These are phyloP conservation scores for Abrus pulchellus DNA, from an alignment of 306 rosid genomes.

Conservation along the genomic window DNA sequence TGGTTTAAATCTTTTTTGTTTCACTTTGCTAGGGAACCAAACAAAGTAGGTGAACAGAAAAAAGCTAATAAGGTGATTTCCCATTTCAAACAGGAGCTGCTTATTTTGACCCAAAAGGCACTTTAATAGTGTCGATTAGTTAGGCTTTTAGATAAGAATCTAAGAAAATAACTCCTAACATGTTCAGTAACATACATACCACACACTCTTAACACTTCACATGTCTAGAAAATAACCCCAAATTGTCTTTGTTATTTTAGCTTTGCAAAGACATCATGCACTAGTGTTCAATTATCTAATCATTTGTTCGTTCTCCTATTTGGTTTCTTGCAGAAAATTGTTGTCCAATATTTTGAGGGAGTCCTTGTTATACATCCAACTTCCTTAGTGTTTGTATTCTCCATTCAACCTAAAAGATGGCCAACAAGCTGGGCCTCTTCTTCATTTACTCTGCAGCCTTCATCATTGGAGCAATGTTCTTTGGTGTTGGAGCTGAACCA, in stretches of 20 bases:
- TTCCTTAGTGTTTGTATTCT: constrained; percentile 15
- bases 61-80: constrained; percentile 41
- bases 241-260: constrained; percentile 31
- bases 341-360: constrained; percentile 38
- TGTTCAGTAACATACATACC: constrained; percentile 8
- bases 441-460: constrained; percentile 43
- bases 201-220: background rate
- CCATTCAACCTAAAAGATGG: constrained; percentile 59
- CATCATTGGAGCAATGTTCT: constrained; percentile 53
- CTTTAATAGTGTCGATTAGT: constrained; percentile 38
- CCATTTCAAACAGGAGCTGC: constrained; percentile 62
- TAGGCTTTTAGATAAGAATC: constrained; percentile 34
- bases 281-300: constrained; percentile 29
- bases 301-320: constrained; percentile 38
- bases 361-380: constrained; percentile 18
- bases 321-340: constrained; percentile 36
- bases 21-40: constrained; percentile 45
- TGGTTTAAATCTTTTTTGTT: constrained; percentile 46
- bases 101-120: constrained; percentile 60
- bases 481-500: constrained; percentile 58
- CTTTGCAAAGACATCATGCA: constrained; percentile 28
- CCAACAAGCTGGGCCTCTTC: constrained; percentile 47
- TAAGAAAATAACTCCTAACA: constrained; percentile 18
- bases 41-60: constrained; percentile 54
- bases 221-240: constrained; percentile 10